Evolutionary conservation across 2,329 filamentous ascomycete species (phyloP), one percentile per base, ranked within the genome.

Genomic region (Trichoderma harzianum): DNA sequence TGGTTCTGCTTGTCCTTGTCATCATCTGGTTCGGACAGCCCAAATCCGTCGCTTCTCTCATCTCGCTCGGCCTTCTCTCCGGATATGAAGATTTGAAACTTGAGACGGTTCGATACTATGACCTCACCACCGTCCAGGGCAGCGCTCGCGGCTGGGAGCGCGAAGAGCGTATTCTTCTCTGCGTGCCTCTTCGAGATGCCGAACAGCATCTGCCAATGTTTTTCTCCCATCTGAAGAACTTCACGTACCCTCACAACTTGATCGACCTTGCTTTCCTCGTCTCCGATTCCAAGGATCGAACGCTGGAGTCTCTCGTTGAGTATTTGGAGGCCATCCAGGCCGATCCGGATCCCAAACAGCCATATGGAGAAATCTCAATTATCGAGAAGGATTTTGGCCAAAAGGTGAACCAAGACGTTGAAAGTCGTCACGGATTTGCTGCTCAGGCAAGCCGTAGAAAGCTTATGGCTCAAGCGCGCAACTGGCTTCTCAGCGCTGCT

Each of bases 331-430:
- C 90, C 53, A 87, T 98, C 16, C 96, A 99, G 83, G 90, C 89
- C 28, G 89, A 96, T 73, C 86, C 91, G 26, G 93, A 98, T 76
- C 90, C 91, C 12, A 91, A 90, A 76, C 91, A 95, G 82, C 91
- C 92, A 18, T 99, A 95, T 79, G 96, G 96, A 73, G 96, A 99
- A 83, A 96, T 99, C 72, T 97, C 94, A 0, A 96, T 99, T 73
- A 95, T 99, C 75, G 94, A 98, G 83, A 99, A 99, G 84, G 95
- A 99, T 81, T 99, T 99, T 84, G 96, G 96, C 3, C 96, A 99
- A 81, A 95, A 95, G 80, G 96, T 99, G 73, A 93, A 97, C 74
- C 96, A 99, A 82, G 95, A 99, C 83, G 94, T 98, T 30, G 96
- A 99, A 84, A 97, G 94, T 80, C 91, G 96, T 76, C 96, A 99